Evolutionary conservation across 2,329 filamentous ascomycete species (phyloP).

Genomic region (Byssochlamys sp.): DNA sequence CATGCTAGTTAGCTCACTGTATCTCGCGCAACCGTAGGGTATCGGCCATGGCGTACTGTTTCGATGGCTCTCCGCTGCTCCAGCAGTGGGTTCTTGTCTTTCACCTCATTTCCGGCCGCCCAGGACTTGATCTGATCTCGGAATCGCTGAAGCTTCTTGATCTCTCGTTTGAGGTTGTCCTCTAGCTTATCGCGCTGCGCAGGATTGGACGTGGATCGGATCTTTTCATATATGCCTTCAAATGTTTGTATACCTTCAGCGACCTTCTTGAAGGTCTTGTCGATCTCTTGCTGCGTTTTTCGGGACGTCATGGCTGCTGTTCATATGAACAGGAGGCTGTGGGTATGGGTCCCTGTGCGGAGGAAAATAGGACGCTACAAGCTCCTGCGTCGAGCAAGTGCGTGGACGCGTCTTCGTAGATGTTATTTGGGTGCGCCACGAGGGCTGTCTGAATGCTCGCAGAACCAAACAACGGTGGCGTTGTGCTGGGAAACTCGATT

Average conservation of each 20-base stretch:
- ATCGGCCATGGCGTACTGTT: constrained; percentile 52
- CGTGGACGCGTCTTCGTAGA: neutral
- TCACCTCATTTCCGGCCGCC: constrained; percentile 97
- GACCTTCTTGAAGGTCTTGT: constrained; percentile 99
- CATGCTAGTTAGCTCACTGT: constrained; percentile 17
- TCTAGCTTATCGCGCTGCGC: constrained; percentile 97
- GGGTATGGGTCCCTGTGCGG: constrained; percentile 3
- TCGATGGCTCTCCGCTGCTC: constrained; percentile 95
- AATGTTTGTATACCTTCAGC: constrained; percentile 85
- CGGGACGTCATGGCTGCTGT: constrained; percentile 69
- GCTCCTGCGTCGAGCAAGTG: neutral
- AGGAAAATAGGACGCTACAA: constrained; percentile 6
- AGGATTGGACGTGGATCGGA: constrained; percentile 79
- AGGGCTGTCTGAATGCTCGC: neutral
- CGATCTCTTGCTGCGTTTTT: constrained; percentile 95
- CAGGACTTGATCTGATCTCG: constrained; percentile 99
- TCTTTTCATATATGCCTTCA: constrained; percentile 94
- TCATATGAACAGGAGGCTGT: constrained; percentile 9
- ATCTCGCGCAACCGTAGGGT: neutral
- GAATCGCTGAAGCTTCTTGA: constrained; percentile 97
- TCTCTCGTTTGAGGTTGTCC: constrained; percentile 95
- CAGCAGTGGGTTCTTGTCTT: constrained; percentile 91
- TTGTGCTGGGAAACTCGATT: neutral
- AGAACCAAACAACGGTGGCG: constrained; percentile 1
- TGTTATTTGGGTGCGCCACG: neutral